These are phyloP conservation scores for Vitis rupestris DNA, from an alignment of 164 flowering plant genomes.

Conservation along the genomic window DNA sequence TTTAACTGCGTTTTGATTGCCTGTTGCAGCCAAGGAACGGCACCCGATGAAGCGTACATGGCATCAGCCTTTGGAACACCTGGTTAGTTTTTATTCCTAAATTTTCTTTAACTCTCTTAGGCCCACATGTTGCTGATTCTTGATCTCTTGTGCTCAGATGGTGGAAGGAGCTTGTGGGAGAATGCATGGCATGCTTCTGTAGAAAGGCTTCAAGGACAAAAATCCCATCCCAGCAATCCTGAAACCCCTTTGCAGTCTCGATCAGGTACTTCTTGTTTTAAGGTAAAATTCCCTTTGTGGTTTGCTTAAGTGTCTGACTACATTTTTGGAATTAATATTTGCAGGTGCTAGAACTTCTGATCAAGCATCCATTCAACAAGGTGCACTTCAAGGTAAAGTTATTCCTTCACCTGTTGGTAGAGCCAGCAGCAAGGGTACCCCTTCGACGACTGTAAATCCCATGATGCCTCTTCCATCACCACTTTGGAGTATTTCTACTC, in stretches of 20 bases:
- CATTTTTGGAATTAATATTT: constrained; percentile 12
- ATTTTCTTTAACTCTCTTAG: neutral
- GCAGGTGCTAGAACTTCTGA: constrained; percentile 54
- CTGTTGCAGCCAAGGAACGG: constrained; percentile 74
- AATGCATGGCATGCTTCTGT: constrained; percentile 61
- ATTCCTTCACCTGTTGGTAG: constrained; percentile 42
- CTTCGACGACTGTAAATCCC: constrained; percentile 43
- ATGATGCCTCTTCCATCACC: constrained; percentile 76
- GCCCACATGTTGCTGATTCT: neutral
- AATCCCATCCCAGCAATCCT: constrained; percentile 33
- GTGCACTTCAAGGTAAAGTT: constrained; percentile 42
- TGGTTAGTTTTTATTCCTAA: constrained; percentile 33
- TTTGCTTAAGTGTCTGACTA: constrained; percentile 10
- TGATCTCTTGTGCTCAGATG: constrained; percentile 44
- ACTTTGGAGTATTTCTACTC: constrained; percentile 67
- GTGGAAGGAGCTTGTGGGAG: constrained; percentile 84
- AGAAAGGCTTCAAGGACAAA: constrained; percentile 60
- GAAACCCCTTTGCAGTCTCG: constrained; percentile 58
- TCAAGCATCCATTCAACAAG: constrained; percentile 35
- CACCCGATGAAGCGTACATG: constrained; percentile 94
- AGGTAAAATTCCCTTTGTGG: neutral
- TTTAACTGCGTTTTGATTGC: constrained; percentile 1
- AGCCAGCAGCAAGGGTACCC: constrained; percentile 47
- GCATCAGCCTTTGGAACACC: constrained; percentile 85
- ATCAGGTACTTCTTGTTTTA: constrained; percentile 41